Evolutionary conservation across 2,329 filamentous ascomycete genomes (phyloP).

Genomic region (Colletotrichum paranaense): DNA sequence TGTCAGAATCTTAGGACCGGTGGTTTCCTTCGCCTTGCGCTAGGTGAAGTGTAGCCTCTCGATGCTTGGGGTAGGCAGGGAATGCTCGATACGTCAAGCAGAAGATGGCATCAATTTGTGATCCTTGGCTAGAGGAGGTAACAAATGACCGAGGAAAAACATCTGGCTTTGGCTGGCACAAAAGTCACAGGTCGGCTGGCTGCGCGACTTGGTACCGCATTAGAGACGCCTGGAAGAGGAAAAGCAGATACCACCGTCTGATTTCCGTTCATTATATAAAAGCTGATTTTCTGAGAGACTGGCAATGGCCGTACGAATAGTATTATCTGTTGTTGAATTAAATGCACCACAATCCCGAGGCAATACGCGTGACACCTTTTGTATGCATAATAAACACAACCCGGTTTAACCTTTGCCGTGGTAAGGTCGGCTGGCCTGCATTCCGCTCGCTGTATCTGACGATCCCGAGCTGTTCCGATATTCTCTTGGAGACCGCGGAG

Average conservation of each 20-base stretch:
- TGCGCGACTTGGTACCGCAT: slow-evolving; percentile 19
- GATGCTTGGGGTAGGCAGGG: neutral
- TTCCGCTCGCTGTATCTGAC: neutral
- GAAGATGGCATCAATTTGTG: neutral
- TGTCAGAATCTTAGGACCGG: neutral
- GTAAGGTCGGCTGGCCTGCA: neutral
- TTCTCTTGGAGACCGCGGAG: too few species aligned
- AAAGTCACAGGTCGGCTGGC: slow-evolving; percentile 4
- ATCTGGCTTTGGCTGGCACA: slow-evolving; percentile 15
- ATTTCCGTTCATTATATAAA: slow-evolving; percentile 27
- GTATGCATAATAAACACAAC: too few species aligned
- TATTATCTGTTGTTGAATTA: neutral
- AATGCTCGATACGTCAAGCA: neutral
- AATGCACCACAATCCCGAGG: neutral
- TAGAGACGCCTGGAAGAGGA: slow-evolving; percentile 31
- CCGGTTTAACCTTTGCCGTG: too few species aligned
- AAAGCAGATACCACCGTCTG: slow-evolving; percentile 33
- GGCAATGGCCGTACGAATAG: neutral
- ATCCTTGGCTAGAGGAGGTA: neutral
- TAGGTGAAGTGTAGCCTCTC: neutral
- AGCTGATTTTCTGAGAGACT: neutral
- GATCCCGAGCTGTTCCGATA: neutral
- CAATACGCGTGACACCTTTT: too few species aligned
- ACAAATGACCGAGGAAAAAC: neutral
- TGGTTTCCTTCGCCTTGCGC: neutral